A percentile compares a stretch with the other conserved stretches of the same genome.
Conservation (phyloP, 164 flowering plant species). For the Stephania yunnanensis region DNA sequence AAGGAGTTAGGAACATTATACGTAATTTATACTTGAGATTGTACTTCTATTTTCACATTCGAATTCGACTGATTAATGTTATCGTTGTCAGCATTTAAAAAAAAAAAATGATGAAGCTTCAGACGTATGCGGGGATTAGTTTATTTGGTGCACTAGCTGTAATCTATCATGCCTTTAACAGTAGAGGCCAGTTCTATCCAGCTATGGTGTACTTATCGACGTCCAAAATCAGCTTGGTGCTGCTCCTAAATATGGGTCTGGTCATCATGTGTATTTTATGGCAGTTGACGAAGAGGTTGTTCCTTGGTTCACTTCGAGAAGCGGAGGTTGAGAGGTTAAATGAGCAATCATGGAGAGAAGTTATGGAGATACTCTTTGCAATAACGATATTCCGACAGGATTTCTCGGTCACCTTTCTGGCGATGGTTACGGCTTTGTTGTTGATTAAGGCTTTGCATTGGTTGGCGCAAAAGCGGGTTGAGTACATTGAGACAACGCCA, state of each 20-base stretch:
- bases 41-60: not conserved
- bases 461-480: constrained; percentile 97
- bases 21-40: not conserved
- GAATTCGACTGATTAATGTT: constrained; percentile 4
- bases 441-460: constrained; percentile 91
- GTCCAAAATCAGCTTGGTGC: constrained; percentile 84
- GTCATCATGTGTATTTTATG: constrained; percentile 87
- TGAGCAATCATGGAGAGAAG: constrained; percentile 97
- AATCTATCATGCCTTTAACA: constrained; percentile 82
- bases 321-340: constrained; percentile 98
- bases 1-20: not conserved
- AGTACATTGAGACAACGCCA: constrained; percentile 97
- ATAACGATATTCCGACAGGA: constrained; percentile 95
- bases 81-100: not conserved
- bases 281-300: constrained; percentile 66
- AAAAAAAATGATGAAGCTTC: constrained; percentile 79
- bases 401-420: constrained; percentile 78
- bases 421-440: constrained; percentile 80
- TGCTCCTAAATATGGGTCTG: constrained; percentile 86
- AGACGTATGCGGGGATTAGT: constrained; percentile 75
- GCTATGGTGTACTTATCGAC: constrained; percentile 89
- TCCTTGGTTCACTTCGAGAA: constrained; percentile 87
- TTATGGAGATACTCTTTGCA: constrained; percentile 95
- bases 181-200: constrained; percentile 92
- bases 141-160: constrained; percentile 57